Conservation (phyloP, 1,284 basidiomycete genomes). For the Stygiomarasmius scandens region DNA sequence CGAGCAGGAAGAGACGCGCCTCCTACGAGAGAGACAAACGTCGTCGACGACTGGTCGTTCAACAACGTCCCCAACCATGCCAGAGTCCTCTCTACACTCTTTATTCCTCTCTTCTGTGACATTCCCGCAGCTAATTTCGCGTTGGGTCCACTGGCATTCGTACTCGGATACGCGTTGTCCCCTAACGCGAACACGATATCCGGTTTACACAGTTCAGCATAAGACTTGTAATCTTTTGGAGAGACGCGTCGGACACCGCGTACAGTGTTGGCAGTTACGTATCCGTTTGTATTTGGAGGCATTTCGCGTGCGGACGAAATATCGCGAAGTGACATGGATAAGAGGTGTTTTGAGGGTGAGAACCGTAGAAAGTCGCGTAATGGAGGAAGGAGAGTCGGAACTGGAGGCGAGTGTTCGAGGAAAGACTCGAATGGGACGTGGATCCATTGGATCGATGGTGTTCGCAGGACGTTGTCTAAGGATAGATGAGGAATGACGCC, state of each 20-base stretch:
- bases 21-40: constrained; percentile 73
- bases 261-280: constrained; percentile 58
- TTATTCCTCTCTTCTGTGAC: constrained; percentile 43
- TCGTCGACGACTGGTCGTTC: constrained; percentile 35
- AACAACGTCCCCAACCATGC: constrained; percentile 65
- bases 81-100: constrained; percentile 68
- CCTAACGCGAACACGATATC: constrained; percentile 73
- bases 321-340: constrained; percentile 67
- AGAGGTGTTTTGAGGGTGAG: constrained; percentile 46
- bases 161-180: constrained; percentile 64
- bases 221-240: constrained; percentile 54
- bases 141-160: constrained; percentile 43
- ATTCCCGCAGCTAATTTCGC: constrained; percentile 39
- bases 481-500: constrained; percentile 77
- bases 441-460: constrained; percentile 59
- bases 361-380: constrained; percentile 59
- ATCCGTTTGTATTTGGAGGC: constrained; percentile 66
- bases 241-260: constrained; percentile 75
- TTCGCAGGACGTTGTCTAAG: constrained; percentile 55
- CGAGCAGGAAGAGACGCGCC: constrained; percentile 58
- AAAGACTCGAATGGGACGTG: constrained; percentile 79
- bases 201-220: constrained; percentile 56
- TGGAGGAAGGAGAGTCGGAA: constrained; percentile 51
- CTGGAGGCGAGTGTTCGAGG: constrained; percentile 61
- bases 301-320: constrained; percentile 63